Evolutionary conservation across 2,329 filamentous ascomycete genomes (phyloP).

Genomic region (Dactylonectria macrodidyma): DNA sequence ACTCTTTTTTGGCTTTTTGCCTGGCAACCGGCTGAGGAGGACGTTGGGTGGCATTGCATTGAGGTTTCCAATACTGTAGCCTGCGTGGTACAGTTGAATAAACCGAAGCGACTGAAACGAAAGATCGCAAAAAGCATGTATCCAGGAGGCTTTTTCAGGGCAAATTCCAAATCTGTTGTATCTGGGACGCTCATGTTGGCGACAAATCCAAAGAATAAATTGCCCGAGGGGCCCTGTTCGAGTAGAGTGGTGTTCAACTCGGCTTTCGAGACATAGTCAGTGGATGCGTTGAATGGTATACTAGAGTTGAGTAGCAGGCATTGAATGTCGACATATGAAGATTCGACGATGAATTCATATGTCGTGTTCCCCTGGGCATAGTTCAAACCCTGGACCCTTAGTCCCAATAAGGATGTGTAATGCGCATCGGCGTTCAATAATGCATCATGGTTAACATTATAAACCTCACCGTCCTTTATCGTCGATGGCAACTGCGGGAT

Average conservation of each 20-base stretch:
- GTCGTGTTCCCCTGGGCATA: neutral
- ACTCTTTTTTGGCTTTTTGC: no score
- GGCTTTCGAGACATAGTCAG: neutral
- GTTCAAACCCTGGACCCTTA: conserved; percentile 12
- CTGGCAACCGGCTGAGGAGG: no score
- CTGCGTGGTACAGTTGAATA: no score
- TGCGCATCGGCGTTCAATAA: neutral
- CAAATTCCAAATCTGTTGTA: no score
- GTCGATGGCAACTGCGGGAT: conserved; percentile 19
- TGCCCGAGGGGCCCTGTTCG: no score
- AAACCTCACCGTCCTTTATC: neutral
- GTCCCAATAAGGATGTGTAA: conserved; percentile 18
- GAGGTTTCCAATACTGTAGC: no score
- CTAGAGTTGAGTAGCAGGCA: neutral
- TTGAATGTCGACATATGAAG: conserved; percentile 12
- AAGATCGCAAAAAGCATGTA: no score
- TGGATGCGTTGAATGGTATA: neutral
- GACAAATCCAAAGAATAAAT: no score
- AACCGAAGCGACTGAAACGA: no score
- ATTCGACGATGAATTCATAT: conserved; percentile 18
- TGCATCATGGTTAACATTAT: neutral
- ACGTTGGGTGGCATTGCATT: no score
- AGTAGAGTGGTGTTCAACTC: neutral
- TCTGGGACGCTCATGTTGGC: no score
- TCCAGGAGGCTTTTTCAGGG: no score